Evolutionary conservation across 2,329 filamentous ascomycete genomes (phyloP), one percentile per base, ranked within the genome.

Genomic region (Aspergillus candidus): DNA sequence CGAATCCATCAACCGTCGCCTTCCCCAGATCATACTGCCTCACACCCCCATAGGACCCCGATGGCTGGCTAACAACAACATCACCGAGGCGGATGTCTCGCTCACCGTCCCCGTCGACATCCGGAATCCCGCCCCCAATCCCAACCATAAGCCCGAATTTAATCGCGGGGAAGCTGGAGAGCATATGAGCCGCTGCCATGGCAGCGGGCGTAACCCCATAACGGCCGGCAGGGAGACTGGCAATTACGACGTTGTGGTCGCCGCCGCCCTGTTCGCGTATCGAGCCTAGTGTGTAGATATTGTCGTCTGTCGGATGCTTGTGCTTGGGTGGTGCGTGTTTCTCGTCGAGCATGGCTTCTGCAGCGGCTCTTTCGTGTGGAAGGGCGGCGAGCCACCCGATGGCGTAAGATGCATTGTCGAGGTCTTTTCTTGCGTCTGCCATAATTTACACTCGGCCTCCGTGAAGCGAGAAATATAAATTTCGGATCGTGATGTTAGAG

Each of bases 11-110:
- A 0, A 51, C 40, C 36, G 49, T 54, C 17, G 48, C 48, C n/a
- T 51, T 46, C 6, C 55, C 57, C 34, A 53, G 50, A 40, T 62
- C 60, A 39, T 56, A 56, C 39, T 59, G 48, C 0, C 59, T 41
- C 8, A 62, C 15, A 0, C 35, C 39, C 8, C 41, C 49, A 15
- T 15, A 15, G 15, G 15, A 15, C 15, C 15, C 15, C 15, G 15
- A 15, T 2, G 15, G 15, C 15, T 15, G 15, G 32, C 60, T 59
- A 35, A 63, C 47, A 3, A 61, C 37, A 4, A 59, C 55, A 30
- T 52, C 51, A 15, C 53, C 50, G 4, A 54, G 41, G 4, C 52
- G 10, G 10, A 53, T 49, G 11, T 55, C 47, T 15, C 15, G 15
- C 3, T 40, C 38, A 11, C 36, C 32, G 3, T 14, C 13, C 1